Evolutionary conservation across 352 stramenopile species (phyloP).

Genomic region (Aphanomyces invadans): DNA sequence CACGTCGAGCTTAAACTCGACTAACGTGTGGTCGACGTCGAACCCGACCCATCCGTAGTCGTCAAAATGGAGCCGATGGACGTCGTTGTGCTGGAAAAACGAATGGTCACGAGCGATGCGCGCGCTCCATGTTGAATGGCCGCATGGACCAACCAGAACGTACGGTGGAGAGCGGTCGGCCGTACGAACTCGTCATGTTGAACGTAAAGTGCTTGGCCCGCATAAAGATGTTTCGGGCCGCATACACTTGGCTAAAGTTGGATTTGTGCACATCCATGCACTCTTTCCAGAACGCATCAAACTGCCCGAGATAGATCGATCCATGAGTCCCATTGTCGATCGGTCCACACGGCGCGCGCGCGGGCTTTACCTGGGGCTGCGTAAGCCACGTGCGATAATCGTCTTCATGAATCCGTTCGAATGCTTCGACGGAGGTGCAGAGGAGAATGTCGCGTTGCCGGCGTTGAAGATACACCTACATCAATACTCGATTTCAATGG

Average conservation of each 20-base stretch:
- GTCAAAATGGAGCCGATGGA: conserved; percentile 8
- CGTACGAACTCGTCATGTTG: not conserved
- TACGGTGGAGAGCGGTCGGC: not conserved
- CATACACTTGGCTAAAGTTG: conserved; percentile 34
- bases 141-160: too few relatives aligned
- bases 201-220: conserved; percentile 34
- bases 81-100: not conserved
- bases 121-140: too few relatives aligned
- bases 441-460: conserved; percentile 32
- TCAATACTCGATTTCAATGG: not conserved
- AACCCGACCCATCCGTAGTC: conserved; percentile 53
- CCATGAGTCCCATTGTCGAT: not conserved
- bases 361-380: not conserved
- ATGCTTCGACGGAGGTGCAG: conserved; percentile 26
- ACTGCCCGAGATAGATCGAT: conserved; percentile 15
- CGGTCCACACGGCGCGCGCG: too few relatives aligned
- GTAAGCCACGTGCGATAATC: conserved; percentile 32
- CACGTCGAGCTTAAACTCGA: conserved; percentile 40
- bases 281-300: conserved; percentile 40
- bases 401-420: conserved; percentile 29
- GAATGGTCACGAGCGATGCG: too few relatives aligned
- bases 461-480: conserved; percentile 34
- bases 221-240: conserved; percentile 31
- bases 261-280: conserved; percentile 35
- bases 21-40: conserved; percentile 46